Evolutionary conservation across 495 filamentous ascomycete genomes (phyloP), one percentile per base, ranked within the genome.

Genomic region (Tetracladium setigerum): DNA sequence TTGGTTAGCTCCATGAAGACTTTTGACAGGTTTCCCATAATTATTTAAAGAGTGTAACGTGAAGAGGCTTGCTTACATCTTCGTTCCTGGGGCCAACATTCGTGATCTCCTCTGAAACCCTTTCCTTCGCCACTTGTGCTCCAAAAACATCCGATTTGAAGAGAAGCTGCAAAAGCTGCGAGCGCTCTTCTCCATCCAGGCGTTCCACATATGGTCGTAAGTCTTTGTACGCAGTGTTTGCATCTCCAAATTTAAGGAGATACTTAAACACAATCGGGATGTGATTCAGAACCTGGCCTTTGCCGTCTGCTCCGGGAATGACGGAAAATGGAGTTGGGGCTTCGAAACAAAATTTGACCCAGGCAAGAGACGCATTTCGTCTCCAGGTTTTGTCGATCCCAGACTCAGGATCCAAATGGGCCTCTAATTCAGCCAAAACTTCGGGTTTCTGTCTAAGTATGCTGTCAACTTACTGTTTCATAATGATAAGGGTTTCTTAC

Each of bases 311-410:
- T 19, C 24, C 16, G 5, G 31, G 10, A 34, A 8, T 18, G 12
- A 11, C 32, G 10, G 31, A 30, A 24, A 47, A 50, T 5, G 46
- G 6, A 5, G 31, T 15, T 7, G 8, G 13, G 4, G 5, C 33
- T 12, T 54, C 36, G 19, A 54, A 54, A 17, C 16, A 9, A 12
- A 58, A 24, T 32, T 40, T 55, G 9, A 61, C 39, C 46, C 31
- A 43, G 16, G 58, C 58, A 2, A 61, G 50, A 33, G 49, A 55
- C 4, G 58, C 58, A 48, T 58, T 61, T 59, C 58, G 35, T 41
- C 34, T 42, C 49, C 50, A 58, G 19, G 47, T 58, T 30, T 61
- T 61, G 22, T 58, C 55, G 36, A 61, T 40, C 2, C 52, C 55
- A 33, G 48, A 53, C 12, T 17, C 22, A 12, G 51, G 48, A 27